Base-by-base conservation (phyloP, 345 rosid genomes). In the Eutrema japonicum region DNA sequence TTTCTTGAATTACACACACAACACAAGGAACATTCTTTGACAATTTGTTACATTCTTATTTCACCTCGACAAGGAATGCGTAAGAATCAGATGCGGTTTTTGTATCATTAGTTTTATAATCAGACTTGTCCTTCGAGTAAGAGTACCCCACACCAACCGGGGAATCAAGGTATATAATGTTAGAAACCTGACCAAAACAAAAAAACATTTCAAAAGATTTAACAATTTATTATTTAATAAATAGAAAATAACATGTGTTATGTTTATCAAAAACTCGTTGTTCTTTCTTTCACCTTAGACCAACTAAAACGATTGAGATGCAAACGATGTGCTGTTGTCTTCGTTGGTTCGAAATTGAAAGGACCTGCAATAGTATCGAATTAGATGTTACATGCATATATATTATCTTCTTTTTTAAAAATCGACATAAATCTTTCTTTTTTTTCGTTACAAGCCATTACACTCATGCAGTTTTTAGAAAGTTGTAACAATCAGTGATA, bases 111-210 rank as follows among this genome's bases (percentile, higher is more conserved):
- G 89, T 91, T 22, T 0, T 22, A 86, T 91, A 94, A 74, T 90
- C 95, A 2, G 82, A 78, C 37, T 8, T 2, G 41, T 82, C 76
- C 45, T 86, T 71, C 4, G 98, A 89, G 79, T 93, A 90, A 3
- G 97, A 93, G 30, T 83, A 60, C 9, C 98, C 97, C 30, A 93
- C 98, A 51, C 98, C 98, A 54, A 88, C 92, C 2, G 98, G 97
- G 45, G 97, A 89, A 76, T 93, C 98, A 70, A 93, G 73, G 80
- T 90, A 93, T 78, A 90, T 74, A 30, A 89, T 64, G 76, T 76
- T 93, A 33, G 98, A 93, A 42, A 93, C 96, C 98, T 93, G 73
- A 56, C 22, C 33, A 18, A 38, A 10, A 8, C 36, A 8, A 45
- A n/a, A 8, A 22, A 9, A 0, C 10, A 45, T 13, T 13, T 29